These are phyloP conservation scores for Fusarium metavorans DNA, from an alignment of 2,329 filamentous ascomycete genomes.

Conservation along the genomic window DNA sequence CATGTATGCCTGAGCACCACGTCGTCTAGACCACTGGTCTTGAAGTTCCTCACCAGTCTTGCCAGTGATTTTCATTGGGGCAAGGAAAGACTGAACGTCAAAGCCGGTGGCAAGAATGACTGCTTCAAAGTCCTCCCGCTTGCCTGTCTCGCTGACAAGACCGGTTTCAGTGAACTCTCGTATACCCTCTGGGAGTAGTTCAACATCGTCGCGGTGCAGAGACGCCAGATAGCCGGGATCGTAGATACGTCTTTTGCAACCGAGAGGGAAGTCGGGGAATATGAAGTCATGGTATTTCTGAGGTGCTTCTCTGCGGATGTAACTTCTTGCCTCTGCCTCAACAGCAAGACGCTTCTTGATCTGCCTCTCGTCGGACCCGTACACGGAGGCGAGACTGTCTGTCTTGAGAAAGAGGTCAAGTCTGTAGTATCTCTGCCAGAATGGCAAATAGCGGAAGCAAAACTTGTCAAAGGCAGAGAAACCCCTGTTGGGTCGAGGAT, in stretches of 20 bases:
- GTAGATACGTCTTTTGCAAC: slow-evolving; percentile 48
- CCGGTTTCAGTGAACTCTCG: slow-evolving; percentile 37
- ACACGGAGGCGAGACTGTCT: background rate
- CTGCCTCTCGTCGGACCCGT: background rate
- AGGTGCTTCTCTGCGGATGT: slow-evolving; percentile 33
- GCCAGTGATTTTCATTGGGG: slow-evolving; percentile 14
- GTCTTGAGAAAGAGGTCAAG: background rate
- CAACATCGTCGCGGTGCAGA: slow-evolving; percentile 41
- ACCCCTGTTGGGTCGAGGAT: slow-evolving; percentile 36
- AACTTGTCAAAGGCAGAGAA: slow-evolving; percentile 32
- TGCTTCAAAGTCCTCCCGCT: slow-evolving; percentile 35
- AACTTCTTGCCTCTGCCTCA: slow-evolving; percentile 10
- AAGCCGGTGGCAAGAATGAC: slow-evolving; percentile 48
- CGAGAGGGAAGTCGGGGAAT: slow-evolving; percentile 44
- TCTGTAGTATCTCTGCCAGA: slow-evolving; percentile 25
- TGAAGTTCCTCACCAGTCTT: background rate
- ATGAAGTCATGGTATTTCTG: slow-evolving; percentile 32
- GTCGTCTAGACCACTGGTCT: background rate
- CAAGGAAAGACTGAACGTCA: slow-evolving; percentile 40
- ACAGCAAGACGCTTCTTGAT: background rate
- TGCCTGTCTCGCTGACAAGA: slow-evolving; percentile 3
- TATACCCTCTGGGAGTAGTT: slow-evolving; percentile 41
- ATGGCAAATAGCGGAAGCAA: slow-evolving; percentile 38
- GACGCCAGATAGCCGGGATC: slow-evolving; percentile 47
- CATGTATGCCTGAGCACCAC: slow-evolving; percentile 47